Evolutionary conservation across 495 filamentous ascomycete species (phyloP).

Genomic region (Cercophora samala): DNA sequence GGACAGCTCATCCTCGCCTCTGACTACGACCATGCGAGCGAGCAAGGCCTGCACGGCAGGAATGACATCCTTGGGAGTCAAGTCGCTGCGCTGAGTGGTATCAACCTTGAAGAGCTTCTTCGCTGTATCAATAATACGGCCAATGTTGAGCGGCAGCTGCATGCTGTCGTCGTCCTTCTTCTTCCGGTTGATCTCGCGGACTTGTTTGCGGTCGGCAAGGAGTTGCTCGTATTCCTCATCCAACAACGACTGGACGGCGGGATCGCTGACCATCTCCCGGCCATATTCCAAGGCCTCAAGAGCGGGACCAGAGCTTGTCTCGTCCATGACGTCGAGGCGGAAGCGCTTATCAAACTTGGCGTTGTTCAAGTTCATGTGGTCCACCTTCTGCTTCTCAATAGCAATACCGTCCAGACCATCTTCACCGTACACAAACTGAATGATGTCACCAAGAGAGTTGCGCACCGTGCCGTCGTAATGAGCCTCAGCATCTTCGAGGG

Average conservation of each 20-base stretch:
- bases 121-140: conserved; percentile 84
- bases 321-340: conserved; percentile 93
- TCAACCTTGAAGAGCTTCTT: conserved; percentile 88
- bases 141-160: conserved; percentile 88
- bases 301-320: conserved; percentile 50
- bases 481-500: conserved; percentile 93
- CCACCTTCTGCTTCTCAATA: conserved; percentile 89
- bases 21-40: conserved; percentile 74
- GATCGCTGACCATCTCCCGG: conserved; percentile 79
- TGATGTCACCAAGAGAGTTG: conserved; percentile 93
- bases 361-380: conserved; percentile 74
- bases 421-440: conserved; percentile 97
- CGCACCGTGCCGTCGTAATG: conserved; percentile 97
- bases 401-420: conserved; percentile 87
- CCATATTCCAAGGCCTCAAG: conserved; percentile 80
- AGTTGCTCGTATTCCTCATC: conserved; percentile 88
- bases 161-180: conserved; percentile 67
- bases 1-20: conserved; percentile 77
- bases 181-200: conserved; percentile 56
- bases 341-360: conserved; percentile 71
- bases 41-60: conserved; percentile 73
- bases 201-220: conserved; percentile 64
- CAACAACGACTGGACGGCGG: conserved; percentile 75
- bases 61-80: conserved; percentile 87
- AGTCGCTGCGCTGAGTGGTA: conserved; percentile 75